A percentile compares a stretch with the other conserved stretches of the same genome.
Conservation (phyloP, 2,329 filamentous ascomycete genomes). For the Cryphonectria japonica region DNA sequence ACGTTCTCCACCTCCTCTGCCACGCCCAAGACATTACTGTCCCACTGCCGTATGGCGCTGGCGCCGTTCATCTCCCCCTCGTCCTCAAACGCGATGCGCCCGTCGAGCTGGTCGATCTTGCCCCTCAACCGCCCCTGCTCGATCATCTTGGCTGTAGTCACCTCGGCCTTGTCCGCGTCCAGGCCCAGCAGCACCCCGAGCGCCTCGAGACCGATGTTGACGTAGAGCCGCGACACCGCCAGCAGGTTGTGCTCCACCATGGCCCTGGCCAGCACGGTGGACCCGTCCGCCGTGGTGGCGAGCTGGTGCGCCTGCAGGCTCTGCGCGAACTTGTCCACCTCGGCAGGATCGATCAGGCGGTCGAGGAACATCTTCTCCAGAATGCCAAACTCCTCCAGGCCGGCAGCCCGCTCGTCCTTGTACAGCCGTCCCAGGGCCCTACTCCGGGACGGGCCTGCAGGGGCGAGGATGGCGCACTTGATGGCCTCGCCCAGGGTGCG, state of each 20-base stretch:
- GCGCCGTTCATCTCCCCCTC: conserved; percentile 67
- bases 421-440: conserved; percentile 82
- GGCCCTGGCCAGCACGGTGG: conserved; percentile 89
- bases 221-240: conserved; percentile 78
- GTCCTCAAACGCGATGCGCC: conserved; percentile 83
- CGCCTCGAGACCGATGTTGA: conserved; percentile 75
- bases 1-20: conserved; percentile 90
- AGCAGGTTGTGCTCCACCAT: conserved; percentile 96
- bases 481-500: conserved; percentile 85
- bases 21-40: conserved; percentile 81
- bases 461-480: conserved; percentile 89
- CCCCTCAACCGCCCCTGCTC: conserved; percentile 88
- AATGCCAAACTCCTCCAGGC: conserved; percentile 81
- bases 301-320: conserved; percentile 86
- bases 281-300: conserved; percentile 85
- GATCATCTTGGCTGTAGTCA: conserved; percentile 92
- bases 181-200: conserved; percentile 79
- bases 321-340: conserved; percentile 84
- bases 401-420: conserved; percentile 83
- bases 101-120: conserved; percentile 91
- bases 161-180: conserved; percentile 80
- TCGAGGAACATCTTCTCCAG: conserved; percentile 98
- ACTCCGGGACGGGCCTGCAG: conserved; percentile 83
- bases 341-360: conserved; percentile 76
- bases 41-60: conserved; percentile 82